Base-by-base conservation (phyloP, 352 stramenopile species). In the Phytophthora podocarpi region DNA sequence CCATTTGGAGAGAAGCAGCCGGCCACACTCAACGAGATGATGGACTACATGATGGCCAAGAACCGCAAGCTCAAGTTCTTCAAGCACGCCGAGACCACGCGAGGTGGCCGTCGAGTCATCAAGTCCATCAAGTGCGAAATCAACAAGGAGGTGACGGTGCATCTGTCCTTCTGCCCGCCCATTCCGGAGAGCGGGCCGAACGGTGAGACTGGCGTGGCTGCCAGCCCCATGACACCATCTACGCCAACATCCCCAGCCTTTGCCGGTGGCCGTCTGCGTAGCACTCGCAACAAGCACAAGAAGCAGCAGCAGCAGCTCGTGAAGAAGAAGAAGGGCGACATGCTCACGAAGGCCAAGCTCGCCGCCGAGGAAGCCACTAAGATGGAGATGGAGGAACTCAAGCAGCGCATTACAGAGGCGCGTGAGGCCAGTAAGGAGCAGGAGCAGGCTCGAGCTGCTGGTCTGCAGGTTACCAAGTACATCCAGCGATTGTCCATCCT, bases 51-150 rank as follows among this genome's bases (percentile, higher is more conserved):
- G 76, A 93, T 93, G 80, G 80, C 78, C 49, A 91, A 91, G 55
- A 95, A 93, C 56, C 83, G 84, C 54, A 93, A 92, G 51, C 82
- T 92, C 70, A 93, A 93, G 70, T 95, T 95, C 50, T 93, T 90
- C 63, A 95, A 95, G 64, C 86, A 93, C 37, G 77, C 81, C 9
- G 86, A 95, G 67, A 95, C 86, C 12, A 95, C 86, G 27, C 79
- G 86, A 21, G 86, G 86, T 18, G 86, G 86, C 11, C 84, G 86
- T n/a, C 85, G 85, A 61, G 86, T 95, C 30, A 95, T 95, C 70
- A 89, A 87, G 52, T 87, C 84, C 26, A 90, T 95, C 46, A 82
- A 76, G 59, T 95, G 86, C 57, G 84, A 95, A 69, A 87, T 95
- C 65, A 93, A 90, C 62, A 92, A 93, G 64, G 86, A 95, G 51